Base-by-base conservation (phyloP, 2,329 filamentous ascomycete genomes). In the Exophiala sp. region DNA sequence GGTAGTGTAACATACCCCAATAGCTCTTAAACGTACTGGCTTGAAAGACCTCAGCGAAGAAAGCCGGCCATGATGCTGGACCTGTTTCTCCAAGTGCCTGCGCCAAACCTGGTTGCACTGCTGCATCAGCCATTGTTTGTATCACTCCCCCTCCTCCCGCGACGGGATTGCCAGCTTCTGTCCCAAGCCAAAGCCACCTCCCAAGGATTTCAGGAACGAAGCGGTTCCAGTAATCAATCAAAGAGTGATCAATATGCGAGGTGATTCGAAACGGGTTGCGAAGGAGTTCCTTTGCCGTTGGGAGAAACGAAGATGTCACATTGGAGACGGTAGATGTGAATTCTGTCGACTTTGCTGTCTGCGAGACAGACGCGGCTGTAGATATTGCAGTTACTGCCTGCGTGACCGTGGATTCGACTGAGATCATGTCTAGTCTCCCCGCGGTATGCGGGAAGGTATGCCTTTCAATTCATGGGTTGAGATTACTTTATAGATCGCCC, bases 1-100 rank as follows among this genome's bases (percentile, higher is more conserved):
- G 79, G 71, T 97, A 99, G 64, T 85, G 88, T 71, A 97, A 91
- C 54, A 97, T 84, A 57, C 89, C 91, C 41, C 89, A 88, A 40
- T 96, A 78, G 40, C 88, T 90, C 66, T 86, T 83, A 61, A 81
- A 65, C 3, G 75, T 73, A 44, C 59, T 62, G 10, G 54, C 47
- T 54, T 78, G 74, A 47, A 81, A 72, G 51, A 76, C 68, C 54
- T 77, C 72, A n/a, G 67, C 57, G 36, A 75, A 55, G 42, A 69
- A 68, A 42, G 68, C 64, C n/a, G 66, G 63, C 49, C 74, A 67
- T 11, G 66, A 65, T 33, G 67, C 63, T 8, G 60, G 62, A n/a
- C 63, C 68, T 34, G 65, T 65, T 29, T 70, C 69, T 18, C 65
- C 68, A 11, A 67, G 63, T 40, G 59, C 69, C 52, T 65, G 69